phyloP scores from a whole-genome alignment of 352 stramenopile species.

The Globisporangium emineosum region DNA sequence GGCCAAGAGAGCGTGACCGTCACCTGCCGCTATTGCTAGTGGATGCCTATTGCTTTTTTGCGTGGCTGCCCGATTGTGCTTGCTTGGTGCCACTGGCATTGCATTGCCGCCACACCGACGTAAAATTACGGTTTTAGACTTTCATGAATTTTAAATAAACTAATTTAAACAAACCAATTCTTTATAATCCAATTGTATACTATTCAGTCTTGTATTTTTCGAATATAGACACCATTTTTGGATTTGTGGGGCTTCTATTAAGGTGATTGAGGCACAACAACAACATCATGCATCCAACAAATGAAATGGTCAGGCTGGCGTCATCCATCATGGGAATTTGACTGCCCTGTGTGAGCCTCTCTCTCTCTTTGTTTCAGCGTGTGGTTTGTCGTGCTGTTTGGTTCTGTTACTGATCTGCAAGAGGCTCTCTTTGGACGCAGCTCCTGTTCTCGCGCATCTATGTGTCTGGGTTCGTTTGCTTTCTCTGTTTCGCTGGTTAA shows the following conservation, averaged over 20 bases:
- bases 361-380: neutral
- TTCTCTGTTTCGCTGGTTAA: slow-evolving; percentile 20
- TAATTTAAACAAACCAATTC: too few relatives aligned
- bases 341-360: neutral
- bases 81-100: slow-evolving; percentile 1
- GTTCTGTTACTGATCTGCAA: neutral
- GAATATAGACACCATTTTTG: neutral
- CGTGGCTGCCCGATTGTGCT: neutral
- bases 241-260: slow-evolving; percentile 8
- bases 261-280: neutral
- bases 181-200: neutral
- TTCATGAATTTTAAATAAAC: neutral
- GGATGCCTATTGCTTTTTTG: slow-evolving; percentile 3
- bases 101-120: too few relatives aligned
- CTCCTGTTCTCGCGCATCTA: slow-evolving; percentile 5
- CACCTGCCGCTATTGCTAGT: neutral
- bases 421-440: neutral
- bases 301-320: neutral
- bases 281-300: neutral
- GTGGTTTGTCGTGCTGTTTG: neutral
- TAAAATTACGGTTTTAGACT: neutral
- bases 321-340: neutral
- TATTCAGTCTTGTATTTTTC: neutral
- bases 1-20: neutral
- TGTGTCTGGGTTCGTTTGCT: neutral